Evolutionary conservation across 345 rosid species (phyloP).

Genomic region (Salix exigua): DNA sequence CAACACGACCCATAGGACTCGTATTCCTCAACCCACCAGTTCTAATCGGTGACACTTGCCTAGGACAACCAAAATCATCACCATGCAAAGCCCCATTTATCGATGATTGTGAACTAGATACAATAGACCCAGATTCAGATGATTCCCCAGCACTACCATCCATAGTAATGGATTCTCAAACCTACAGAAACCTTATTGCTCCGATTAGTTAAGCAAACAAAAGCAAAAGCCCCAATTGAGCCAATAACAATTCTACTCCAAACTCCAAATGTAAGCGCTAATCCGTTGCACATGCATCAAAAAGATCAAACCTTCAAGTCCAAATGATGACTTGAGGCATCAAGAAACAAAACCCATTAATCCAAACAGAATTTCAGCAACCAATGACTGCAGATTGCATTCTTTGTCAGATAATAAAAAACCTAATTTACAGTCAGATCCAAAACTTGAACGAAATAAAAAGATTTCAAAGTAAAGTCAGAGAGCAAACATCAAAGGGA

Average conservation of each 20-base stretch:
- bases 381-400: neutral
- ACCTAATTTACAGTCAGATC: slow-evolving; percentile 32
- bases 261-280: slow-evolving; percentile 8
- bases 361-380: slow-evolving; percentile 10
- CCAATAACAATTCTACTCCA: neutral
- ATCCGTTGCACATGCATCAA: slow-evolving; percentile 3
- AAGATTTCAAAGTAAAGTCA: neutral
- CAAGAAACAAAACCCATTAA: slow-evolving; percentile 22
- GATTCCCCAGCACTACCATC: slow-evolving; percentile 40
- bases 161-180: slow-evolving; percentile 36
- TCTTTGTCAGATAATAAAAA: slow-evolving; percentile 6
- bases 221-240: neutral
- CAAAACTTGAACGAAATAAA: slow-evolving; percentile 12
- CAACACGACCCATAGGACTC: slow-evolving; percentile 68
- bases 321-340: slow-evolving; percentile 10
- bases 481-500: slow-evolving; percentile 12
- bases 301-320: slow-evolving; percentile 15
- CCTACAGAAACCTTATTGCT: slow-evolving; percentile 1
- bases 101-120: slow-evolving; percentile 27
- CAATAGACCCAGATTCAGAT: slow-evolving; percentile 43
- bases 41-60: slow-evolving; percentile 56
- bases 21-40: slow-evolving; percentile 68
- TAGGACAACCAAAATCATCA: slow-evolving; percentile 52
- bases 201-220: neutral
- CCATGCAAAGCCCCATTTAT: slow-evolving; percentile 25